A percentile compares a stretch with the other conserved stretches of the same genome.
Evolutionary conservation across 1,139 yeast genomes (phyloP).

Genomic region (Hemisphaericaspora lyxosophila): DNA sequence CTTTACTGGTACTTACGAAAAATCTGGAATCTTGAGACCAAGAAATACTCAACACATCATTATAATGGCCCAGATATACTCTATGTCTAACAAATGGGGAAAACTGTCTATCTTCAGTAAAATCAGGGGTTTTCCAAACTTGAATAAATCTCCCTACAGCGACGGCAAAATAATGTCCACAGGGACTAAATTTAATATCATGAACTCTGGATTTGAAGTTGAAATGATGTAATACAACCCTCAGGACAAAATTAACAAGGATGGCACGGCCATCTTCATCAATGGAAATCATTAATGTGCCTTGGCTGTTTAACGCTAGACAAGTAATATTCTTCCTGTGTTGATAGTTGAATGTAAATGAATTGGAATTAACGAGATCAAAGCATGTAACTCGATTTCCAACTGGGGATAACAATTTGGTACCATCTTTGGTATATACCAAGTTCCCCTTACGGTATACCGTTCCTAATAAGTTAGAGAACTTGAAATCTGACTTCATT

Average conservation of each 20-base stretch:
- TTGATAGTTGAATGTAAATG: conserved; percentile 89
- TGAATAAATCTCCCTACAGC: conserved; percentile 83
- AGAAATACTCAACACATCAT: conserved; percentile 70
- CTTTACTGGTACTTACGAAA: conserved; percentile 82
- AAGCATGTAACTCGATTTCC: conserved; percentile 91
- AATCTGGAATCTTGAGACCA: conserved; percentile 94
- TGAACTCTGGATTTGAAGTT: conserved; percentile 80
- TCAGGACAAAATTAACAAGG: conserved; percentile 75
- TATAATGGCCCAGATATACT: conserved; percentile 89
- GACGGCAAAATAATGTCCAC: conserved; percentile 83
- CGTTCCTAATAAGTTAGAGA: conserved; percentile 88
- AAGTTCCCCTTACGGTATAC: conserved; percentile 91
- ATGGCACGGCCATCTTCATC: conserved; percentile 95
- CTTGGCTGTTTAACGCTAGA: conserved; percentile 80
- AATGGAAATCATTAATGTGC: conserved; percentile 76
- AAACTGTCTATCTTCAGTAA: conserved; percentile 76
- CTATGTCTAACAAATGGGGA: conserved; percentile 93
- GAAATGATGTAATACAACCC: conserved; percentile 92
- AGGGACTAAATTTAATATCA: conserved; percentile 82
- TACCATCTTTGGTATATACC: conserved; percentile 85
- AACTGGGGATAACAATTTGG: conserved; percentile 81
- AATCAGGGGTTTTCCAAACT: conserved; percentile 90
- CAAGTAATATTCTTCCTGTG: conserved; percentile 82
- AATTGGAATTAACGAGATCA: conserved; percentile 78
- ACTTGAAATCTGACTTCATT: conserved; percentile 54